Percentiles rank a stretch among this genome's conserved stretches.
Evolutionary conservation across 192 early-diverging fungal species (phyloP).

Genomic region (Chytriomyces hyalinus): DNA sequence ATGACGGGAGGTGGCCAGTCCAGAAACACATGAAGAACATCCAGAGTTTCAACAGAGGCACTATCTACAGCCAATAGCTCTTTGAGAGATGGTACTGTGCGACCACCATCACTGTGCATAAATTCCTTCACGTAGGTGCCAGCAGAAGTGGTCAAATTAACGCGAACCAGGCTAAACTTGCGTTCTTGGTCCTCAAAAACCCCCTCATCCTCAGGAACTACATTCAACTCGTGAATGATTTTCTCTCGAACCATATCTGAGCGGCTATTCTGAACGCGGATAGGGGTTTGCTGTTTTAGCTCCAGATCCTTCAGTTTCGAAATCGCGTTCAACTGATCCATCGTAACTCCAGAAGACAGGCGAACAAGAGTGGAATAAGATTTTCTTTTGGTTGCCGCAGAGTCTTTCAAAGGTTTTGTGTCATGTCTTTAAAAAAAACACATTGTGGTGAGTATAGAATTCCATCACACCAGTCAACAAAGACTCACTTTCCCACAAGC

Average conservation of each 20-base stretch:
- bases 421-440: slow-evolving; percentile 32
- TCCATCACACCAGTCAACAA: background rate
- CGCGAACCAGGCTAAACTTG: slow-evolving; percentile 40
- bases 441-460: background rate
- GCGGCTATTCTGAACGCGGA: slow-evolving; percentile 47
- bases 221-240: slow-evolving; percentile 42
- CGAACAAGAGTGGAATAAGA: slow-evolving; percentile 47
- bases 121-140: slow-evolving; percentile 96
- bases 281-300: slow-evolving; percentile 55
- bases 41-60: slow-evolving; percentile 79
- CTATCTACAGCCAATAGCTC: slow-evolving; percentile 64
- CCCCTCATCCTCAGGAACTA: slow-evolving; percentile 26
- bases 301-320: slow-evolving; percentile 35
- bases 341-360: slow-evolving; percentile 34
- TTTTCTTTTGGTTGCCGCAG: slow-evolving; percentile 55
- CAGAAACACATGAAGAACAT: slow-evolving; percentile 84
- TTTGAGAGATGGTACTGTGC: slow-evolving; percentile 76
- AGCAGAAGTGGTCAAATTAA: slow-evolving; percentile 80
- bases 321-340: slow-evolving; percentile 29
- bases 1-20: slow-evolving; percentile 73
- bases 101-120: slow-evolving; percentile 90
- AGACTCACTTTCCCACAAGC: slow-evolving; percentile 40
- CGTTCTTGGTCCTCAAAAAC: background rate
- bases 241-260: slow-evolving; percentile 55
- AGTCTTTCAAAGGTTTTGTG: slow-evolving; percentile 50